Evolutionary conservation across 352 stramenopile species (phyloP), one percentile per base, ranked within the genome.

Genomic region (Phytophthora agathidicida): DNA sequence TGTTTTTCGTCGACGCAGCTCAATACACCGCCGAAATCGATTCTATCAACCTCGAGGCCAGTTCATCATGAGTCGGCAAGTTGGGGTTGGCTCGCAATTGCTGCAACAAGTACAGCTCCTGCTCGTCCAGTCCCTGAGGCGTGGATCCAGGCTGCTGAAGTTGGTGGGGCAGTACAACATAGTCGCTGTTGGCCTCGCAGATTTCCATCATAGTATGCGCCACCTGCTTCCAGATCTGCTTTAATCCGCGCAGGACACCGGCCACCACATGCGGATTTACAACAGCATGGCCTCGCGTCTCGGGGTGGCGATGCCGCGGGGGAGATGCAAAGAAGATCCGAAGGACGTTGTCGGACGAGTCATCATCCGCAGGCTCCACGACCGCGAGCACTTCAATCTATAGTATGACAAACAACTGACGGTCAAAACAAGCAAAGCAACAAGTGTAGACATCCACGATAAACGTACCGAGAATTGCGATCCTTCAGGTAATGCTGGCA

Each of bases 1-100:
- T n/a, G n/a, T n/a, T n/a, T n/a, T n/a, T n/a, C 33, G 14, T 36
- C 26, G 11, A 42, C 19, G 1, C 7, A 43, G 30, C 11, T 61
- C 17, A 80, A 49, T 80, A 88, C 19, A 70, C 55, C 1, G 70
- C 53, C 5, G 67, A 65, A 42, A 88, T 81, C 5, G 76, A 54
- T 27, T 74, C 72, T 44, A 91, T 73, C 45, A 89, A 41, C 22
- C 52, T 74, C 7, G 78, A 86, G 5, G 78, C 60, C 4, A 91
- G 58, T 44, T 91, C 81, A 50, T 91, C 81, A 37, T 89, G 78
- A 8, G 52, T 78, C 10, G 77, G 79, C 17, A 89, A 56, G 41
- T 80, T 71, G 7, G 60, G 48, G 4, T 83, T 75, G 3, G 65
- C 46, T 51, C 78, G 73, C 26, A 80, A 52, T 11, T 73, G 70